These are phyloP conservation scores for Wickerhamiella azymoides DNA, from an alignment of 805 yeast genomes.

Conservation along the genomic window DNA sequence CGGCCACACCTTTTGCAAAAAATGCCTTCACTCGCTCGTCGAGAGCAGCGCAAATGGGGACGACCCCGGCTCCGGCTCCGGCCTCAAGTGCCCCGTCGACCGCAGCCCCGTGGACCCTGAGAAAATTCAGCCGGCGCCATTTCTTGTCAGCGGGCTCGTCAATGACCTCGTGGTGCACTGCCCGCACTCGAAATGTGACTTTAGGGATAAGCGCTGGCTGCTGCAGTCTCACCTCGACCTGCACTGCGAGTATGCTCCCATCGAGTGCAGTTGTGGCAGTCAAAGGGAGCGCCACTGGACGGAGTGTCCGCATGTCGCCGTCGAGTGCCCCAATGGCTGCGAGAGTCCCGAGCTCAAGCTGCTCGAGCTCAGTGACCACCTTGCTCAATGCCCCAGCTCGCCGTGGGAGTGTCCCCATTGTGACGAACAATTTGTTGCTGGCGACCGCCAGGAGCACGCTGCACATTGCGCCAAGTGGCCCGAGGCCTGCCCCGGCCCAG, in stretches of 20 bases:
- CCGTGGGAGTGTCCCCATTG: slow-evolving; percentile 7
- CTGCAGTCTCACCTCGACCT: slow-evolving; percentile 35
- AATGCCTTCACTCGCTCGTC: slow-evolving; percentile 10
- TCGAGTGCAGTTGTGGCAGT: slow-evolving; percentile 27
- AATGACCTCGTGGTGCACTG: slow-evolving; percentile 49
- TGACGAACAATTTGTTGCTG: slow-evolving; percentile 10
- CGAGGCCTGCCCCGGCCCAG: slow-evolving; percentile 13
- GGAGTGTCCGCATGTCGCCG: slow-evolving; percentile 15
- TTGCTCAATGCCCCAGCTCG: slow-evolving; percentile 1
- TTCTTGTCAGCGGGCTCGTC: slow-evolving; percentile 42
- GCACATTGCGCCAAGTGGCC: slow-evolving; percentile 10
- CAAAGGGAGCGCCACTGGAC: slow-evolving; percentile 15
- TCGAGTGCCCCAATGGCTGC: slow-evolving; percentile 16
- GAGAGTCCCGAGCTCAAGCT: slow-evolving; percentile 5
- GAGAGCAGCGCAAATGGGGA: slow-evolving; percentile 1
- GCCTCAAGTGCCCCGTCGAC: slow-evolving; percentile 43
- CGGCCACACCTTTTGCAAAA: slow-evolving; percentile 51
- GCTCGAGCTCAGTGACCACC: slow-evolving; percentile 6
- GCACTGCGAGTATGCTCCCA: slow-evolving; percentile 29
- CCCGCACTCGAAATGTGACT: slow-evolving; percentile 44
- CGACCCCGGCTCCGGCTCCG: too few relatives aligned
- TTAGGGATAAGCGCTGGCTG: slow-evolving; percentile 48
- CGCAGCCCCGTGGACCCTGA: slow-evolving; percentile 33
- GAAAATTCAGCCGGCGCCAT: slow-evolving; percentile 36
- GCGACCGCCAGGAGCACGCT: slow-evolving; percentile 12